Percentiles rank a stretch among this genome's conserved stretches.
These are phyloP conservation scores for Taphrina communis DNA, from an alignment of 1,139 yeast species.

Conservation along the genomic window DNA sequence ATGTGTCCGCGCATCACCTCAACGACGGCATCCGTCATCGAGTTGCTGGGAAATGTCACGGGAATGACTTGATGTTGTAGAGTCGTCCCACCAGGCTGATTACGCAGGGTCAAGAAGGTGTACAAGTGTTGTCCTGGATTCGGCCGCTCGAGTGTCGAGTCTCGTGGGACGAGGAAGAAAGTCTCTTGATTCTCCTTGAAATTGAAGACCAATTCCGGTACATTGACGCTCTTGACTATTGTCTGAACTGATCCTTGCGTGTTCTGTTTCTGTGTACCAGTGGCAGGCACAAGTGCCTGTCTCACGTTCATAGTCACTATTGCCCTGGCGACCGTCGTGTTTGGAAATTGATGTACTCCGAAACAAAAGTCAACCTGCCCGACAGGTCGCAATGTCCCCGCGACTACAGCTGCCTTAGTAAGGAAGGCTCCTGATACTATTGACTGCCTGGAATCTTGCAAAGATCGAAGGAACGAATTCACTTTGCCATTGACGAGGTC, in stretches of 20 bases:
- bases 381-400: not conserved
- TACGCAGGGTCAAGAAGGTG: conserved; percentile 35
- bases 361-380: conserved; percentile 8
- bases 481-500: not conserved
- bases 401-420: conserved; percentile 15
- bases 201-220: conserved; percentile 28
- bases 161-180: conserved; percentile 31
- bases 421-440: conserved; percentile 25
- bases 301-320: conserved; percentile 14
- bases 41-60: conserved; percentile 1
- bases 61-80: conserved; percentile 38
- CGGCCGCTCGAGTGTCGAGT: conserved; percentile 18
- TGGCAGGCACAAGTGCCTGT: conserved; percentile 7
- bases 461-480: not conserved
- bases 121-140: not conserved
- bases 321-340: conserved; percentile 4
- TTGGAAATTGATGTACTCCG: conserved; percentile 19
- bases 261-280: not conserved
- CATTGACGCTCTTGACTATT: conserved; percentile 14
- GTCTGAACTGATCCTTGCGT: conserved; percentile 2
- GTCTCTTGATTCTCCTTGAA: conserved; percentile 23
- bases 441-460: conserved; percentile 14
- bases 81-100: conserved; percentile 17
- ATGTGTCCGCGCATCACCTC: conserved; percentile 27
- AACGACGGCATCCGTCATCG: conserved; percentile 1